A percentile compares a stretch with the other conserved stretches of the same genome.
phyloP scores from a whole-genome alignment of 169 alveolate genomes.

The Cyclospora cayetanensis region DNA sequence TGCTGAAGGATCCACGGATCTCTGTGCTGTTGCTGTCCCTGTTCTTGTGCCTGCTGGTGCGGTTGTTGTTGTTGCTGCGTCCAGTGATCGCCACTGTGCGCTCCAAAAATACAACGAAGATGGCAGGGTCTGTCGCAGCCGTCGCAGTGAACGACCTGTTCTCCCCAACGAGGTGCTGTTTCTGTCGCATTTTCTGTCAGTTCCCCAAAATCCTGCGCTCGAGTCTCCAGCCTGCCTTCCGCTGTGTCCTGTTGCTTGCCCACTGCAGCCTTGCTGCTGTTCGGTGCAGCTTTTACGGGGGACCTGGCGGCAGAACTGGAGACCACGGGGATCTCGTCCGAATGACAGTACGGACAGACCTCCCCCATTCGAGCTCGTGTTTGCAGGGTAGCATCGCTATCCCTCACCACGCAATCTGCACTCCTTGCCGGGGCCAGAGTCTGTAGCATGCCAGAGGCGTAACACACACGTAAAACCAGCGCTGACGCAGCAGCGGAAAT shows the following conservation, averaged over 20 bases:
- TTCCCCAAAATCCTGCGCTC: neutral
- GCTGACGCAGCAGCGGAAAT: neutral
- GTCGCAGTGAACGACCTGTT: conserved; percentile 79
- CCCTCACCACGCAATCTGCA: conserved; percentile 56
- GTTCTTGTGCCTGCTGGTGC: neutral
- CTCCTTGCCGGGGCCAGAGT: conserved; percentile 59
- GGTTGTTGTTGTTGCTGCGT: neutral
- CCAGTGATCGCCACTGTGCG: neutral
- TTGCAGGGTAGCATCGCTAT: conserved; percentile 51
- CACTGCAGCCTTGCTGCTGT: conserved; percentile 17
- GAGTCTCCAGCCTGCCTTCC: conserved; percentile 10
- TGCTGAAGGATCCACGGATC: too few relatives aligned
- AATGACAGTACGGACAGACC: conserved; percentile 70
- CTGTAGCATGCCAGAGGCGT: neutral
- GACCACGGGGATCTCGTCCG: conserved; percentile 60
- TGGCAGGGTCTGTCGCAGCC: conserved; percentile 85
- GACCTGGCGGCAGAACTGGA: neutral
- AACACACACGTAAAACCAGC: neutral
- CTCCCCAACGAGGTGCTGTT: conserved; percentile 4
- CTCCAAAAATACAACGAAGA: conserved; percentile 71
- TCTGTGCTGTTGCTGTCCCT: neutral
- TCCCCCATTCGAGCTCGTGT: conserved; percentile 68
- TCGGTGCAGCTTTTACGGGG: neutral
- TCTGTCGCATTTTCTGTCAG: neutral
- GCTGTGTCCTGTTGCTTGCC: neutral